These are phyloP conservation scores for Cladosporium sphaerospermum DNA, from an alignment of 2,329 filamentous ascomycete species.

Conservation along the genomic window DNA sequence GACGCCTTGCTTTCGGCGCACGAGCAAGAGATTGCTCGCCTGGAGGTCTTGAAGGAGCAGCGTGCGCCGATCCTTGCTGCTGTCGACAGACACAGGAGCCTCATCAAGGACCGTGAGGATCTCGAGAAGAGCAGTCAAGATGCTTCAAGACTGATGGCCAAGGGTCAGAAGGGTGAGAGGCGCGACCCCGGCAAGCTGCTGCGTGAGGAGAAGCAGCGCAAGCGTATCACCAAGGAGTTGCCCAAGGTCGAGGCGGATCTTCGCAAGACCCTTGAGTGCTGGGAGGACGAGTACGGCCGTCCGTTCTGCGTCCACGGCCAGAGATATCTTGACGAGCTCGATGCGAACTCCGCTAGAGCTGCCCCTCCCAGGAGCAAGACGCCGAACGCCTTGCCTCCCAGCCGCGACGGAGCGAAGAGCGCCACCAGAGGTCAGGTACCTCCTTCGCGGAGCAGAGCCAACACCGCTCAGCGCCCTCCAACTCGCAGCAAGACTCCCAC, in stretches of 20 bases:
- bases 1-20: constrained; percentile 93
- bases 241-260: constrained; percentile 87
- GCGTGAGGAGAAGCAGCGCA: constrained; percentile 96
- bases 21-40: constrained; percentile 77
- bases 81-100: constrained; percentile 73
- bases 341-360: constrained; percentile 53
- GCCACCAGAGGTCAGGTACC: constrained; percentile 17
- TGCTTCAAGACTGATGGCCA: constrained; percentile 84
- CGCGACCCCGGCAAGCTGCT: constrained; percentile 91
- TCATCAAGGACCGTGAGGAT: constrained; percentile 81
- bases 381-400: constrained; percentile 39
- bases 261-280: constrained; percentile 70
- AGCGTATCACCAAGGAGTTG: constrained; percentile 91
- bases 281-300: constrained; percentile 90
- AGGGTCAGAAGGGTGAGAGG: constrained; percentile 86
- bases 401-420: constrained; percentile 26
- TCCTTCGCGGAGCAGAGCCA: constrained; percentile 27
- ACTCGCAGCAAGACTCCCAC: constrained; percentile 40
- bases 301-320: constrained; percentile 92
- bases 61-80: constrained; percentile 75
- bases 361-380: constrained; percentile 59
- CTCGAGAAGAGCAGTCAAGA: constrained; percentile 89
- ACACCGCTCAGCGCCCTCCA: constrained; percentile 37
- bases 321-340: constrained; percentile 80
- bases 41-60: constrained; percentile 79